Evolutionary conservation across 1,284 basidiomycete species (phyloP).

Genomic region (Gastroboletus turbinatus): DNA sequence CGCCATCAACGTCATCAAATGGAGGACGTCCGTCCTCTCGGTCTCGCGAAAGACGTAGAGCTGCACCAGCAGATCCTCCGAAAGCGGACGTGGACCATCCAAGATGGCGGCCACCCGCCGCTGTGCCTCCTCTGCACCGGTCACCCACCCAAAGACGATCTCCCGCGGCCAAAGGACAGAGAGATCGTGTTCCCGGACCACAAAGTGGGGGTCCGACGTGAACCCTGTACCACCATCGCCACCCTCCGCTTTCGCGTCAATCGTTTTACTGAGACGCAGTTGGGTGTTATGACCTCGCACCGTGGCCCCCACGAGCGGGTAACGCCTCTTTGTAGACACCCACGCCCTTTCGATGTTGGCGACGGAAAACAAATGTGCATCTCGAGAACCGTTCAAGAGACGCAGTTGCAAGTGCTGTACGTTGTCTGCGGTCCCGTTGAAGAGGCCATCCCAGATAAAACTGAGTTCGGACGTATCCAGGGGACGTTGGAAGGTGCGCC

Average conservation of each 20-base stretch:
- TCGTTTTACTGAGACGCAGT: neutral
- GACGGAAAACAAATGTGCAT: conserved; percentile 16
- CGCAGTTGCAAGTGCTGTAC: conserved; percentile 10
- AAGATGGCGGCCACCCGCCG: neutral
- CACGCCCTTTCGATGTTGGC: conserved; percentile 16
- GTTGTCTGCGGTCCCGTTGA: conserved; percentile 21
- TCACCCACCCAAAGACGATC: conserved; percentile 9
- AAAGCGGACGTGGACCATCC: conserved; percentile 18
- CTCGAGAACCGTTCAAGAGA: conserved; percentile 6
- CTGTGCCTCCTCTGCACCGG: conserved; percentile 10
- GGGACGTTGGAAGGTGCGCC: conserved; percentile 20
- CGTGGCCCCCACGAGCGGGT: conserved; percentile 19
- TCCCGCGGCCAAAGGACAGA: conserved; percentile 6
- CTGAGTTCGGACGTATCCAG: conserved; percentile 9
- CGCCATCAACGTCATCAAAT: conserved; percentile 17
- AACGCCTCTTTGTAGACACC: conserved; percentile 22
- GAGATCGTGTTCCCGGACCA: conserved; percentile 22
- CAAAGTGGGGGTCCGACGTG: conserved; percentile 7
- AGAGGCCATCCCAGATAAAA: conserved; percentile 13
- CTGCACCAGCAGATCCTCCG: conserved; percentile 18
- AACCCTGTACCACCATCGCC: neutral
- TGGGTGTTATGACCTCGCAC: neutral
- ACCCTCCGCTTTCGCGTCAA: neutral
- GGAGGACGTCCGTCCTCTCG: conserved; percentile 8
- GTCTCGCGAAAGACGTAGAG: conserved; percentile 12